Base-by-base conservation (phyloP, 306 rosid genomes). In the Gastrolobium bilobum region DNA sequence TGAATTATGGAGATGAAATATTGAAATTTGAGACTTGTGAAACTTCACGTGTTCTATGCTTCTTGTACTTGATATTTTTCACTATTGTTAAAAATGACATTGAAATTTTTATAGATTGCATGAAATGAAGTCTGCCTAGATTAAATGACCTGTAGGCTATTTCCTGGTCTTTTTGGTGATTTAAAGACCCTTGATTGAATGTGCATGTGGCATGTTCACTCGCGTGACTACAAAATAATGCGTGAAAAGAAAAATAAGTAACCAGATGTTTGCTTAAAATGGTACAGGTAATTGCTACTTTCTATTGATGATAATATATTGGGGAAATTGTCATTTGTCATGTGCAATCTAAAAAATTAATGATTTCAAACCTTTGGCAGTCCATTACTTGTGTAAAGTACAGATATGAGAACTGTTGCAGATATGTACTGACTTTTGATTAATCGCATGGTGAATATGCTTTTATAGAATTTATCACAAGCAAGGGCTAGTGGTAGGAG, bases 381-480 rank as follows among this genome's bases (percentile, higher is more conserved):
- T n/a, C 53, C 37, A 30, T 70, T 42, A 39, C 6, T 31, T 30
- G 35, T 70, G 62, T 35, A 57, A 61, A 74, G 26, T 43, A 53
- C 59, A 13, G 4, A 56, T 63, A 44, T 56, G 29, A 68, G 39
- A 71, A 60, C 73, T 66, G 52, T 38, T 67, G 81, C 66, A 37
- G 59, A 68, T 31, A 26, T 59, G 3, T 67, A 14, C 15, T 33
- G 33, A 67, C 53, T 37, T 64, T 59, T 51, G 67, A 44, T 60
- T 67, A 52, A 80, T 72, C 10, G 6, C 37, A 11, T 50, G 56
- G 5, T 84, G 74, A 77, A 76, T 70, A 30, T 34, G 83, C 48
- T 68, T 83, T 58, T 71, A 58, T 87, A 96, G 99, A 93, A 96
- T 88, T 85, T 96, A 63, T 88, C 97, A 48, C 98, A 96, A 83